Base-by-base conservation (phyloP, 1,284 basidiomycete genomes). In the Pisolithus thermaeus region DNA sequence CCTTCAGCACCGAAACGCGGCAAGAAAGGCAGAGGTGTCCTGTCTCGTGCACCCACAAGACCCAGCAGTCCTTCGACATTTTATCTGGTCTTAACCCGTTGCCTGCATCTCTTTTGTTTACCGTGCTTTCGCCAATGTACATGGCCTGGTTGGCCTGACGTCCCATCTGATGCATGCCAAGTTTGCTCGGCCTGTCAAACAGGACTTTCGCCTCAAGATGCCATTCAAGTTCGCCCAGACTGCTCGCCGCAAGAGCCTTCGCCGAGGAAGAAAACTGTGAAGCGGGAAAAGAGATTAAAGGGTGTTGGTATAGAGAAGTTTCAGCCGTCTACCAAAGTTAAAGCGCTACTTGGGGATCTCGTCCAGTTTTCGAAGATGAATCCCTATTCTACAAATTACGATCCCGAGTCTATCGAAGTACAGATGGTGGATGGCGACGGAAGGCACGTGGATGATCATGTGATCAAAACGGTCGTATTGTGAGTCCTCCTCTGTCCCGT, bases 391-490 rank as follows among this genome's bases (percentile, higher is more conserved):
- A 65, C 72, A n/a, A 93, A 96, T 68, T 95, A 90, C 61, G 87
- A 92, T 65, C 81, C 87, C 12, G 63, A 73, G 14, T 77, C 81
- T 52, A 66, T 84, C 32, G 87, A 90, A 66, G 75, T 85, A 51
- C 82, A 83, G 70, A 84, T 84, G 75, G 76, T 87, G 38, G 90
- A 92, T 59, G 72, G 79, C 43, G 69, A 87, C 51, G 90, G 92
- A 40, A 81, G 86, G 57, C 76, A 79, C 49, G 61, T 84, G 18
- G 82, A 87, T 52, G 84, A 81, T 54, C 80, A 83, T 9, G 65
- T 83, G 37, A 74, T 84, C 49, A 97, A 97, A 73, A 92, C 90
- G 5, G 87, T 97, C 44, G 92, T 97, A 46, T 97, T 97, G 90
- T 93, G 66, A 71, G 90, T 63, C 23, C 7, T 39, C 47, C 39